Evolutionary conservation across 805 yeast species (phyloP).

Genomic region (Saccharomycopsis javanensis): DNA sequence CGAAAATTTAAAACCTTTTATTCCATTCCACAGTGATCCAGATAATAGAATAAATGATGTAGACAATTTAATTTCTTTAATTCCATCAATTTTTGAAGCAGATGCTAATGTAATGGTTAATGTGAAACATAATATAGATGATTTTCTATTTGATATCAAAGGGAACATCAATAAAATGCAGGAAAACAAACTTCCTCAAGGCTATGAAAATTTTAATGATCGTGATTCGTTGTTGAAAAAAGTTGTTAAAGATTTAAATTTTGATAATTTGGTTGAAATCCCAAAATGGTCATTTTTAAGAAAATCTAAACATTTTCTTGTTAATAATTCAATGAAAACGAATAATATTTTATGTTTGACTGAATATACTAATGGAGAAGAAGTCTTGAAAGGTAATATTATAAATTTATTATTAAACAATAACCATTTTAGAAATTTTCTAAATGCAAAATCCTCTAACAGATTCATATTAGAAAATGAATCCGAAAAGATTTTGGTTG

Average conservation of each 20-base stretch:
- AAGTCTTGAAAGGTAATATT: not conserved
- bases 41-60: not conserved
- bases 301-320: not conserved
- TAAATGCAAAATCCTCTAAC: not conserved
- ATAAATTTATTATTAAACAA: not conserved
- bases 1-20: not conserved
- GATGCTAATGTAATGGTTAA: not conserved
- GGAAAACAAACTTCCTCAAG: not conserved
- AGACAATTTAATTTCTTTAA: not conserved
- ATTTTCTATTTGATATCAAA: not conserved
- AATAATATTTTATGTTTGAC: not conserved
- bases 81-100: not conserved
- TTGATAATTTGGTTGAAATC: not conserved
- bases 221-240: not conserved
- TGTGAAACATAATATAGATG: not conserved
- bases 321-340: not conserved
- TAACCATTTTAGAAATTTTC: not conserved
- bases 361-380: not conserved
- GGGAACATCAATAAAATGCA: not conserved
- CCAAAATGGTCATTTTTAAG: not conserved
- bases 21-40: not conserved
- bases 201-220: not conserved
- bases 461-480: not conserved
- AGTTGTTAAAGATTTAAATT: not conserved
- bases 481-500: not conserved